Evolutionary conservation across 331 rosid species (phyloP), one percentile per base, ranked within the genome.

Genomic region (Malus hybrid): DNA sequence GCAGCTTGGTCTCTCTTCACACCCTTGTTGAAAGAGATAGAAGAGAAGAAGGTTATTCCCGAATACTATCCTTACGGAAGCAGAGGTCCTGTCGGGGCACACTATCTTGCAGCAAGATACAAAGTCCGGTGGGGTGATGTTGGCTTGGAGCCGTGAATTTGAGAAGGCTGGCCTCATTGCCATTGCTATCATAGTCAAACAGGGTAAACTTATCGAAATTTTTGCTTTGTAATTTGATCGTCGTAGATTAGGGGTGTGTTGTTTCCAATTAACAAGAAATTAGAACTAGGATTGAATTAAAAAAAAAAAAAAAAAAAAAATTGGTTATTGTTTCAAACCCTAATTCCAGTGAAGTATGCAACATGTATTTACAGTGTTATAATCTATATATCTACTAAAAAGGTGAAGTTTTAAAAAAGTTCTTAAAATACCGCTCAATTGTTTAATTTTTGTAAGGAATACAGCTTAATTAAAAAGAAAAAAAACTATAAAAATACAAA

Each of bases 1-100:
- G 96, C 97, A 10, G 97, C 97, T 48, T 93, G 97, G 97, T 22
- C 94, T 2, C 89, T 93, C 59, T 93, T 90, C 77, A 90, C 96
- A 22, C 97, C 97, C 48, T 81, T 86, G 20, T 63, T 93, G 70
- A 85, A 80, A 63, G 96, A 93, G 77, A 79, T 93, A 13, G 97
- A 93, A 82, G 87, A 86, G 85, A 93, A 87, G 55, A 88, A 78
- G 83, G 76, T 90, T 73, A 83, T 76, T 34, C 97, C 97, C 0
- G 97, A 93, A 69, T 90, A 93, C 73, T 93, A 93, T 83, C 97
- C 97, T 15, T 83, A 88, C 32, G 97, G 97, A 8, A 93, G 97
- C 11, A 84, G 97, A 5, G 97, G 97, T 75, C 97, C 97, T 36
- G 93, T 87, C 6, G 96, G 97, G 60, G 94, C 97, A 36, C 96